phyloP scores from a whole-genome alignment of 306 rosid genomes.

The Alnus glutinosa region DNA sequence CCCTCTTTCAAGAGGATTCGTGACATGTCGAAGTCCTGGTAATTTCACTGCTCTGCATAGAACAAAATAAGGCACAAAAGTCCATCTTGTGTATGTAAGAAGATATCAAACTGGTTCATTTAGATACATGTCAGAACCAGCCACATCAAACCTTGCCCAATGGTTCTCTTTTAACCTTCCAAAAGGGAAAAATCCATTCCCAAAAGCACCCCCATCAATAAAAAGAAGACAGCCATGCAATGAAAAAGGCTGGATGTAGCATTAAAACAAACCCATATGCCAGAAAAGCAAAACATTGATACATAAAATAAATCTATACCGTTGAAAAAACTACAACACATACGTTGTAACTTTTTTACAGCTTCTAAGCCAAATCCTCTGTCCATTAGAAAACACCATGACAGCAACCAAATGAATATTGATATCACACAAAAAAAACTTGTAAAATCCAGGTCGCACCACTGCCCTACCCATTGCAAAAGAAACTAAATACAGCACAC shows the following conservation, averaged over 20 bases:
- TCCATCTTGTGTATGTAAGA: too few species aligned
- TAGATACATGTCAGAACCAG: background rate
- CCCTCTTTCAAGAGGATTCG: too few species aligned
- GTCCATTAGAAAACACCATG: background rate
- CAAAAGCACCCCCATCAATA: background rate
- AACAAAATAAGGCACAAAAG: too few species aligned
- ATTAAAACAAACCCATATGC: background rate
- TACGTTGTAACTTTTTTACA: too few species aligned
- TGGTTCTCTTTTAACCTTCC: background rate
- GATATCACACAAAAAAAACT: background rate
- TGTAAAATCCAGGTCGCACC: constrained; percentile 25
- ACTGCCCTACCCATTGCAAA: constrained; percentile 20
- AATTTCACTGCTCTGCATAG: background rate
- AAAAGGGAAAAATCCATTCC: background rate
- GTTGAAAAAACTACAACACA: too few species aligned
- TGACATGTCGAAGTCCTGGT: too few species aligned
- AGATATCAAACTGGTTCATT: background rate
- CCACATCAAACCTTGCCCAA: background rate
- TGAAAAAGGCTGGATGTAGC: background rate
- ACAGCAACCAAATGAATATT: background rate
- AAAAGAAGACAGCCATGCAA: background rate
- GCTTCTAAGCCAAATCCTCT: too few species aligned
- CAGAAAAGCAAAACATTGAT: background rate
- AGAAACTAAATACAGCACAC: constrained; percentile 16
- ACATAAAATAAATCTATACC: too few species aligned